Conservation (phyloP, 106 monocot genomes). For the Dioscorea dumetorum region DNA sequence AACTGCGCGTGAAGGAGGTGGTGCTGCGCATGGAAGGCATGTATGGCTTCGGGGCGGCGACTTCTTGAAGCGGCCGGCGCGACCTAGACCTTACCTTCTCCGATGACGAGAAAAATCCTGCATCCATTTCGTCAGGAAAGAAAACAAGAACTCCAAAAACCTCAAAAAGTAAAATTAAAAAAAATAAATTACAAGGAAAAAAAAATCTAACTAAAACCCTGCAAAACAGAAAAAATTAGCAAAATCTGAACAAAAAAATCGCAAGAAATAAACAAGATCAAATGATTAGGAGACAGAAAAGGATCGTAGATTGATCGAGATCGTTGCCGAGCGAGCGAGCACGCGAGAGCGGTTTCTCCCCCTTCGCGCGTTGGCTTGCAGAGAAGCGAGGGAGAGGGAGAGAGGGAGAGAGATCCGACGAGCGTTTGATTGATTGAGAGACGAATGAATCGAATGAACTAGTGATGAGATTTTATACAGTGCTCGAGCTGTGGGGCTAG, state of each 20-base stretch:
- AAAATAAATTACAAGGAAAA: not conserved
- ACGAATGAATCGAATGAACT: not conserved
- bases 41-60: slow-evolving; percentile 26
- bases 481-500: no score
- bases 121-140: slow-evolving; percentile 29
- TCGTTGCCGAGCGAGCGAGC: no score
- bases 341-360: no score
- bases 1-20: not conserved
- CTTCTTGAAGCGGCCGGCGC: slow-evolving; percentile 24
- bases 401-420: not conserved
- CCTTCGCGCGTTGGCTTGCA: no score
- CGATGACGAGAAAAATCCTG: slow-evolving; percentile 33
- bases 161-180: not conserved
- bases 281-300: no score
- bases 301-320: no score
- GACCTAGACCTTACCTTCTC: slow-evolving; percentile 18
- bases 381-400: not conserved
- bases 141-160: not conserved
- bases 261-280: not conserved
- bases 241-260: not conserved
- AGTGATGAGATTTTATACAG: not conserved
- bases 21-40: slow-evolving; percentile 35
- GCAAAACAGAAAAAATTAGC: not conserved
- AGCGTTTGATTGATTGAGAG: not conserved
- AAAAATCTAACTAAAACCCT: not conserved